These are phyloP conservation scores for Saccharomycopsis fibuligera DNA, from an alignment of 805 yeast species.

Conservation along the genomic window DNA sequence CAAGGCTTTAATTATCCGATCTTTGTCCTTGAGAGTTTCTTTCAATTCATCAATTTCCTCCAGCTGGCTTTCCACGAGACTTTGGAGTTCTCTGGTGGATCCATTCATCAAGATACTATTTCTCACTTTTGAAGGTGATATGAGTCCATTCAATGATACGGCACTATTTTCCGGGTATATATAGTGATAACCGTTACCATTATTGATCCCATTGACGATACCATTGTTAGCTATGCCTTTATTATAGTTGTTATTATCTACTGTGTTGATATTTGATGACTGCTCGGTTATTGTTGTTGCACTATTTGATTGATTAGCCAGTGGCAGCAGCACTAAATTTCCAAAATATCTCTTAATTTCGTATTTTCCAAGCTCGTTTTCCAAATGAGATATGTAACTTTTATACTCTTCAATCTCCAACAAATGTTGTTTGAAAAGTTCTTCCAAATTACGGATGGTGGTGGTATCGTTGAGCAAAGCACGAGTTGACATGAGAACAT, in stretches of 20 bases:
- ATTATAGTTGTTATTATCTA: too few species aligned
- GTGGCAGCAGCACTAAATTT: background rate
- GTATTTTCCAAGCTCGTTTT: slow-evolving; percentile 39
- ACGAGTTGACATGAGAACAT: slow-evolving; percentile 46
- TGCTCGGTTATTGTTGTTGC: background rate
- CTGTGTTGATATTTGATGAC: too few species aligned
- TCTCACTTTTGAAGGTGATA: slow-evolving; percentile 16
- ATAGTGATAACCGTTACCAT: background rate
- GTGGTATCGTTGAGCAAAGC: slow-evolving; percentile 30
- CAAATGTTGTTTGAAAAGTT: slow-evolving; percentile 40
- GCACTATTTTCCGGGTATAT: background rate
- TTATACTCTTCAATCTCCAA: slow-evolving; percentile 53
- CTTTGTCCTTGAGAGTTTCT: slow-evolving; percentile 62
- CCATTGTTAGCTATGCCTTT: background rate
- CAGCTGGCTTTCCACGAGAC: slow-evolving; percentile 48
- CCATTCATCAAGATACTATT: slow-evolving; percentile 15
- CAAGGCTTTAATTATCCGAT: slow-evolving; percentile 69
- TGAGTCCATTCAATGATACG: slow-evolving; percentile 15
- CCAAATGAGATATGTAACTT: slow-evolving; percentile 55
- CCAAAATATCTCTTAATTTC: slow-evolving; percentile 17
- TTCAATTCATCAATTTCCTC: slow-evolving; percentile 63
- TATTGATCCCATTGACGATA: slow-evolving; percentile 6
- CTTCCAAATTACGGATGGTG: slow-evolving; percentile 39
- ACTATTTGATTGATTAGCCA: background rate
- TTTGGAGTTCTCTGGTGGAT: slow-evolving; percentile 23